Conservation (phyloP, 2,329 filamentous ascomycete genomes). For the Nothophaeocryptopus gaeumannii region DNA sequence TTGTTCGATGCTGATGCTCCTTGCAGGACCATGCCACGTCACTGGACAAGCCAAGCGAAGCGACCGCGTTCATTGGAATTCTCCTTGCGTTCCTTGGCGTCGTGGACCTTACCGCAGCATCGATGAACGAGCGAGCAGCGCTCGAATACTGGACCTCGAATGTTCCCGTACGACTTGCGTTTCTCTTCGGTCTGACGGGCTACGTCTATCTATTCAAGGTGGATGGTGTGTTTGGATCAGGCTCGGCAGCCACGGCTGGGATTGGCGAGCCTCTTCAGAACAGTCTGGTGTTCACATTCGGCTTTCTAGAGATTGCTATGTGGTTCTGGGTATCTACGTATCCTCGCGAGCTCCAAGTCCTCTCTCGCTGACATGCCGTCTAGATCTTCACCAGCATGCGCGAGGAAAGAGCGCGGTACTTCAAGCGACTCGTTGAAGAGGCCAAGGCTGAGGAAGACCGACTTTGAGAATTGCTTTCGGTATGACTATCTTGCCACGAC, state of each 20-base stretch:
- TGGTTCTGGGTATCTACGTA: conserved; percentile 74
- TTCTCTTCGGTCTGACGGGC: conserved; percentile 60
- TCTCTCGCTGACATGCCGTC: not conserved
- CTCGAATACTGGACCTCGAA: conserved; percentile 49
- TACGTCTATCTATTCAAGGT: conserved; percentile 65
- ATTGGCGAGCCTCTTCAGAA: conserved; percentile 70
- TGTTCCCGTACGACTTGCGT: conserved; percentile 62
- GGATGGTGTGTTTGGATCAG: conserved; percentile 45
- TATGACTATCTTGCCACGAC: too few relatives aligned
- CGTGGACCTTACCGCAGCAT: conserved; percentile 47
- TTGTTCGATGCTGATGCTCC: not conserved
- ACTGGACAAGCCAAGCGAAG: conserved; percentile 67
- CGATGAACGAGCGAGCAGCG: conserved; percentile 43
- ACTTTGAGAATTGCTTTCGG: not conserved
- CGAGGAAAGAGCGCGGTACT: conserved; percentile 55
- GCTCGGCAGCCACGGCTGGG: conserved; percentile 23
- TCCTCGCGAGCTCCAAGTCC: not conserved
- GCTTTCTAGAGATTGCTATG: conserved; percentile 75
- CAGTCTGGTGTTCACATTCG: conserved; percentile 78
- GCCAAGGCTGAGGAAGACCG: conserved; percentile 38
- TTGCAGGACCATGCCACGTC: conserved; percentile 61
- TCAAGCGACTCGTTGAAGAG: conserved; percentile 34
- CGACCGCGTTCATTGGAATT: conserved; percentile 65
- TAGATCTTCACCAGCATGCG: conserved; percentile 63
- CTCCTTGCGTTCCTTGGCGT: conserved; percentile 62